Base-by-base conservation (phyloP, 1,284 basidiomycete genomes). In the Tylopilus sp. region DNA sequence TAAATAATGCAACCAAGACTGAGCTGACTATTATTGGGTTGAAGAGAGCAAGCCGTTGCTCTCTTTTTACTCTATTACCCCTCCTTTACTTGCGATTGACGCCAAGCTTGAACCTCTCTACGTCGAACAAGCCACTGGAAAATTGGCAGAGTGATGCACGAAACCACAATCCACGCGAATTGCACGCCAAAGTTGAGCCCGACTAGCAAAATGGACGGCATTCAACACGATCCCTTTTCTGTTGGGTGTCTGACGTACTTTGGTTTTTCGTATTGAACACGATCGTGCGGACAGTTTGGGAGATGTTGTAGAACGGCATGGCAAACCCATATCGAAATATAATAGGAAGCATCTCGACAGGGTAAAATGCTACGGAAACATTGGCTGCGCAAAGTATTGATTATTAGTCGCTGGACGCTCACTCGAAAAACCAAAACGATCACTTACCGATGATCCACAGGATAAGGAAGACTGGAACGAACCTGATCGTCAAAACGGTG, bases 251-350 rank as follows among this genome's bases (percentile, higher is more conserved):
- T 33, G 4, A 70, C 76, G 46, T 55, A 82, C 80, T 59, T 38
- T 72, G 63, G 55, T 89, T 84, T 59, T 78, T 81, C 2, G 84
- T 86, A 47, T 77, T 69, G 59, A 91, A 90, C 31, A 88, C 70
- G 54, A 91, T 74, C 12, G 81, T 74, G 16, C 88, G 73, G 23
- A 84, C 76, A 2, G 79, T 76, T 21, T 68, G 65, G 2, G 78
- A 77, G 26, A 85, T 71, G 56, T 88, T 86, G 68, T 86, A 89
- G 67, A 90, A 89, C 0, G 88, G 88, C 59, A 74, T 74, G 0
- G 78, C 86, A 51, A 82, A 84, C 4, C 82, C 84, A 54, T 84
- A 86, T 44, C 74, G 73, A 69, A 75, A 91, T 51, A 91, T 66
- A 44, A 58, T 55, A 0, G 86, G 86, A n/a, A 88, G 74, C 1